phyloP scores from a whole-genome alignment of 1,284 basidiomycete genomes.

The Phlebopus sp. region DNA sequence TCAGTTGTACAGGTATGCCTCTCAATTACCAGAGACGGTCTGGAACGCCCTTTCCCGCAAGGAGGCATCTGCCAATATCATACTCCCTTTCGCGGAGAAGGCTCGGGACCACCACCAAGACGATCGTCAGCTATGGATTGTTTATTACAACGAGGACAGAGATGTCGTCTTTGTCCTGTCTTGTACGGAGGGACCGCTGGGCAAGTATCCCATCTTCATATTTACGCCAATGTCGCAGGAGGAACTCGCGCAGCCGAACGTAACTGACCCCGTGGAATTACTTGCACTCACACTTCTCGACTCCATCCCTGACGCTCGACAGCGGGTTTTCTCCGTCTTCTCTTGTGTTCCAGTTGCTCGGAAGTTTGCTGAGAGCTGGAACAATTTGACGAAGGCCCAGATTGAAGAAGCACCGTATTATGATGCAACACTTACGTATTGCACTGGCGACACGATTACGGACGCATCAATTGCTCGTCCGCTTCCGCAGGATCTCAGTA shows the following conservation, averaged over 20 bases:
- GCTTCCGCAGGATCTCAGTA: constrained; percentile 24
- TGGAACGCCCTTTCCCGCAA: constrained; percentile 39
- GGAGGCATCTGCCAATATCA: constrained; percentile 49
- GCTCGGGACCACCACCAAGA: constrained; percentile 12
- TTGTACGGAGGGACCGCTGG: constrained; percentile 51
- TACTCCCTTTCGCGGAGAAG: constrained; percentile 49
- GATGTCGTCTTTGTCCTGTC: constrained; percentile 55
- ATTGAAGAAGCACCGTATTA: constrained; percentile 53
- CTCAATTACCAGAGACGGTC: constrained; percentile 33
- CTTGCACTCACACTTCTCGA: constrained; percentile 34
- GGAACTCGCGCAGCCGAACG: constrained; percentile 31
- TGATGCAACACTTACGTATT: constrained; percentile 55
- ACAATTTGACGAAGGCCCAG: constrained; percentile 38
- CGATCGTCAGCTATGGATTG: constrained; percentile 48
- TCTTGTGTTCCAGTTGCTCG: constrained; percentile 47
- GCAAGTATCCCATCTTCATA: constrained; percentile 57
- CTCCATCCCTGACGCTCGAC: constrained; percentile 19
- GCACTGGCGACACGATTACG: constrained; percentile 45
- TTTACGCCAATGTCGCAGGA: constrained; percentile 38
- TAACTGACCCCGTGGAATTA: constrained; percentile 35
- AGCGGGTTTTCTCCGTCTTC: constrained; percentile 67
- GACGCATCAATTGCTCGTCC: constrained; percentile 22
- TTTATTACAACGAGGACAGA: constrained; percentile 32
- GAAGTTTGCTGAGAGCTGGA: constrained; percentile 50
- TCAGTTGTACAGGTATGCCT: constrained; percentile 13